Evolutionary conservation across 2,329 filamentous ascomycete genomes (phyloP), one percentile per base, ranked within the genome.

Genomic region (Talaromyces islandicus): DNA sequence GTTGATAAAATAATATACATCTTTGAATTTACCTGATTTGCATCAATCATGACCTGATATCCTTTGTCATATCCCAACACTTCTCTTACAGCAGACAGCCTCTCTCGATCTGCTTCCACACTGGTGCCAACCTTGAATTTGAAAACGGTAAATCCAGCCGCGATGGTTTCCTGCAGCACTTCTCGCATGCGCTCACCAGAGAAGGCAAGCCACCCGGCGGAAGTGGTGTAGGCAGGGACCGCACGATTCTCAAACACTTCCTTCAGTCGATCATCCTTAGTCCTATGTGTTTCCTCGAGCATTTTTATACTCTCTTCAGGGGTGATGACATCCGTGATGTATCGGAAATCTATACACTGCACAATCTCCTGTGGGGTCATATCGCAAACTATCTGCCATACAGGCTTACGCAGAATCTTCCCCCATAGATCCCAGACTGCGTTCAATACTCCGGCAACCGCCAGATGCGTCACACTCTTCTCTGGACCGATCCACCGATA

Each of bases 391-490:
- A 96, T 88, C 62, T 87, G 84, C 92, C 92, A 96, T 17, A 96
- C 90, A 3, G 92, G 92, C 80, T 96, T 96, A 64, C 84, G 82
- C 32, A 94, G 83, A 2, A 83, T 83, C 79, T 95, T 96, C 57
- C 90, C 91, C 92, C 92, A 96, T 19, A 96, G 84, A 75, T 96
- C 92, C 92, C 92, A 96, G 68, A 95, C 81, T 17, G 91, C 91
- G 74, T 96, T 96, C 67, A 95, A 89, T 17, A 95, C 88, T 46
- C 91, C 89, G 29, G 90, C 91, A 10, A 96, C 85, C 1, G 91
- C 92, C 7, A 96, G 88, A 76, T 96, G 92, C 67, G 94, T 94
- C 53, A 96, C 92, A 62, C 92, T 91, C 77, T 96, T 96, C 70
- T 96, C 92, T 0, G 92, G 92, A 0, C 92, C 92, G 70, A 96